Base-by-base conservation (phyloP, 202 grass and related monocot genomes). In the Eragrostis tef region DNA sequence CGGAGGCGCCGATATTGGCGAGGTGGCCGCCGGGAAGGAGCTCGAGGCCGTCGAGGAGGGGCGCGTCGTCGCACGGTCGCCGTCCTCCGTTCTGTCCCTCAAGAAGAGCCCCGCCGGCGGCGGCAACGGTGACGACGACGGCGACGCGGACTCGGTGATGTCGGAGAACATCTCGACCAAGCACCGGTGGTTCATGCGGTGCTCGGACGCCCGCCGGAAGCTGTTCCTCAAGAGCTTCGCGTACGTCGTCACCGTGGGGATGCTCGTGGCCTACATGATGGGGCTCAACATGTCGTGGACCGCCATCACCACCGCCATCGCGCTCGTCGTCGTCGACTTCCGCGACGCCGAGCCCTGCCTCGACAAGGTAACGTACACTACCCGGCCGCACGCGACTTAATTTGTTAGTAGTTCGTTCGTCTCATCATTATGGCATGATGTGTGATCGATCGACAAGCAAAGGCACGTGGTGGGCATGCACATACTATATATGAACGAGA, bases 261-360 rank as follows among this genome's bases (percentile, higher is more conserved):
- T 99, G 96, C 87, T 99, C 7, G 69, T 91, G 6, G 89, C 93
- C 10, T 89, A 96, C 60, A 94, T 99, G 76, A 73, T 96, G 50
- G 93, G 93, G 29, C 81, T 99, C 70, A 99, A 99, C 90, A 99
- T 96, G 96, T 93, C 96, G 3, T 99, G 96, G 96, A 90, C 80
- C 0, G 93, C 96, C 48, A 91, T 99, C 59, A 88, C 96, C 43
- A 94, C 96, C 20, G 93, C 96, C 69, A 89, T 99, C 15, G 93
- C 85, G 0, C 96, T 96, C 52, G 89, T 99, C 39, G 93, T 99
- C 54, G 79, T 96, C 22, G 96, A 99, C 80, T 99, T 99, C 64
- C 91, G 76, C 66, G 90, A 99, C 85, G 93, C 96, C 14, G 86
- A 92, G 73, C 71, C 75, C 0, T 96, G 90, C 54, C 93, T 99